Conservation (phyloP, 305 asterid genomes). For the Solanum hybrid region DNA sequence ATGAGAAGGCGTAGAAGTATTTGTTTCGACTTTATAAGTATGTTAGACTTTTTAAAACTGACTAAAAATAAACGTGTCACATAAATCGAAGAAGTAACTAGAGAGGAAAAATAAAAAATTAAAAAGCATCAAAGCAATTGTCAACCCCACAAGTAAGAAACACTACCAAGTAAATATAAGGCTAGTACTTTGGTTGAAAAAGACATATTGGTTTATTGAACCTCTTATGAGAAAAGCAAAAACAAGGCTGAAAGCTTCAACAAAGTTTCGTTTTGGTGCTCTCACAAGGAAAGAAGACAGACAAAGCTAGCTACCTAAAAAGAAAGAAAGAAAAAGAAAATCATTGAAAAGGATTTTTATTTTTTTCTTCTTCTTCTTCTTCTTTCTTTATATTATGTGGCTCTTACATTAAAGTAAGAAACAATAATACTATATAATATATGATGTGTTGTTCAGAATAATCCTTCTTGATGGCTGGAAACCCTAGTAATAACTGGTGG, state of each 20-base stretch:
- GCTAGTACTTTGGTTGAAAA: conserved; percentile 35
- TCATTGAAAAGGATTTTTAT: neutral
- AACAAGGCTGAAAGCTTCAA: conserved; percentile 41
- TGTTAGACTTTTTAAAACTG: neutral
- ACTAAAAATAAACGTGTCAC: neutral
- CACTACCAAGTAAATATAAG: conserved; percentile 18
- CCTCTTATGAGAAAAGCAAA: conserved; percentile 49
- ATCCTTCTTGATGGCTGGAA: conserved; percentile 83
- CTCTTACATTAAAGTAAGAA: neutral
- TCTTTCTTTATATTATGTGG: neutral
- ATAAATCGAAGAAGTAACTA: neutral
- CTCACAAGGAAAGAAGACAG: conserved; percentile 31
- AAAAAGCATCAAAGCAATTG: conserved; percentile 10
- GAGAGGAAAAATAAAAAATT: conserved; percentile 5
- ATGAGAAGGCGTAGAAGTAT: neutral
- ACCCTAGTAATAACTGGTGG: conserved; percentile 78
- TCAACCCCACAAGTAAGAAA: conserved; percentile 68
- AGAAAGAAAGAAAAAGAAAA: neutral
- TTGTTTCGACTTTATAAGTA: neutral
- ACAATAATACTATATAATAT: neutral
- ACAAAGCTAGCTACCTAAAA: conserved; percentile 23
- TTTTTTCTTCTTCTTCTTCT: neutral
- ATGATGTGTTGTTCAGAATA: conserved; percentile 2
- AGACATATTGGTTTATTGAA: conserved; percentile 31
- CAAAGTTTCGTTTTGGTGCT: conserved; percentile 41